Percentiles rank a stretch among this genome's conserved stretches.
Evolutionary conservation across 1,284 basidiomycete genomes (phyloP).

Genomic region (Phylloboletellus chloephorus): DNA sequence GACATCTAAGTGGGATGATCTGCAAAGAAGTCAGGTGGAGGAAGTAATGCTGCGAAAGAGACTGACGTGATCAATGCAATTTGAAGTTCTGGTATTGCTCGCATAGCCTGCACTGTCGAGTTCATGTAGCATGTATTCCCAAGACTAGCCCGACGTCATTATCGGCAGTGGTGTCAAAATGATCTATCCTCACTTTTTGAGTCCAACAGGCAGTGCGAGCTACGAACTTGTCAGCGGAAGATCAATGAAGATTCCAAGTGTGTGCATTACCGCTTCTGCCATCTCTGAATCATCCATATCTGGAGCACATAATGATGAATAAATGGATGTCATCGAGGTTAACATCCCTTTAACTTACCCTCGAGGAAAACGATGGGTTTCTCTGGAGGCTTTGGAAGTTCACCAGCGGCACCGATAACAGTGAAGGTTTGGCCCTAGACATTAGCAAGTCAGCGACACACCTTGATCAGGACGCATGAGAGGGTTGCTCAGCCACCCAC

Average conservation of each 20-base stretch:
- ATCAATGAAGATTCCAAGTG: constrained; percentile 3
- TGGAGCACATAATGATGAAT: constrained; percentile 29
- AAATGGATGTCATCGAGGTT: constrained; percentile 3
- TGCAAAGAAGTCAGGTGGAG: constrained; percentile 4
- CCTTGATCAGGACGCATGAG: constrained; percentile 1
- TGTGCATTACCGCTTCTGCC: constrained; percentile 63
- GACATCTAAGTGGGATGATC: constrained; percentile 26
- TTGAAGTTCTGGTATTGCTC: constrained; percentile 86
- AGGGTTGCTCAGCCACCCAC: constrained; percentile 38
- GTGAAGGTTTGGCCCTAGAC: constrained; percentile 70
- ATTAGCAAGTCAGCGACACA: not conserved
- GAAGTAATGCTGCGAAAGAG: not conserved
- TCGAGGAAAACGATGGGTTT: constrained; percentile 80
- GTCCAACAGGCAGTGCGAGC: constrained; percentile 65
- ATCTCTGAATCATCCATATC: constrained; percentile 85
- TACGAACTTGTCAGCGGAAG: constrained; percentile 19
- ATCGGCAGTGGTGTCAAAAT: not conserved
- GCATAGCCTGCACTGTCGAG: constrained; percentile 87
- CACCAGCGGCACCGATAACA: constrained; percentile 90
- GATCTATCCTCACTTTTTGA: constrained; percentile 48
- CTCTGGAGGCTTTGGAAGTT: constrained; percentile 82
- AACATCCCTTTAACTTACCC: constrained; percentile 36
- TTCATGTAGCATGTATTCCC: constrained; percentile 98
- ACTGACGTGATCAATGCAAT: constrained; percentile 57
- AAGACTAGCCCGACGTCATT: constrained; percentile 39